A percentile compares a stretch with the other conserved stretches of the same genome.
phyloP scores from a whole-genome alignment of 2,329 filamentous ascomycete species.

The Cryoendolithus antarcticus region DNA sequence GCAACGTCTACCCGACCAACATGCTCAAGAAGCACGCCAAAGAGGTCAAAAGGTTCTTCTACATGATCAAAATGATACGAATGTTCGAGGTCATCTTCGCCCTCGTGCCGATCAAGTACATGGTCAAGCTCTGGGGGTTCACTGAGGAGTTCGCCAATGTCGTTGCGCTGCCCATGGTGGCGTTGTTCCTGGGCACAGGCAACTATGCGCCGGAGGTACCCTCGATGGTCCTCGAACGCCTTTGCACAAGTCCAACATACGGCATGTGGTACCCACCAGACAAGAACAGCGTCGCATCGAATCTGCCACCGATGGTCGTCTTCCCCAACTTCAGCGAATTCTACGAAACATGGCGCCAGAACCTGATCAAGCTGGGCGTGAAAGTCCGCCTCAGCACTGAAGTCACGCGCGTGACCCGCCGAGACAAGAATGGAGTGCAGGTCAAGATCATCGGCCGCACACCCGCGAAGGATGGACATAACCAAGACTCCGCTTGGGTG shows the following conservation, averaged over 20 bases:
- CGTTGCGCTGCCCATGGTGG: slow-evolving; percentile 59
- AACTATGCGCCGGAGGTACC: slow-evolving; percentile 64
- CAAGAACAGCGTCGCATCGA: slow-evolving; percentile 35
- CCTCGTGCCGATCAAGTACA: slow-evolving; percentile 48
- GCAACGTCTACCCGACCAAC: slow-evolving; percentile 50
- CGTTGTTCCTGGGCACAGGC: slow-evolving; percentile 61
- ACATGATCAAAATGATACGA: slow-evolving; percentile 44
- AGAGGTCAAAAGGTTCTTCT: slow-evolving; percentile 44
- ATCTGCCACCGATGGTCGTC: slow-evolving; percentile 45
- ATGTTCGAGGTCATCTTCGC: slow-evolving; percentile 50
- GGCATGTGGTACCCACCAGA: slow-evolving; percentile 47
- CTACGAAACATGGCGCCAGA: slow-evolving; percentile 47
- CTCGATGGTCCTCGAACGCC: slow-evolving; percentile 48
- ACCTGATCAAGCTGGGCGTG: slow-evolving; percentile 43
- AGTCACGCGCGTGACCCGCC: slow-evolving; percentile 39
- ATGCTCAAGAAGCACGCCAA: slow-evolving; percentile 42
- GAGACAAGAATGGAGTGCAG: slow-evolving; percentile 40
- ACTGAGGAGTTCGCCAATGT: slow-evolving; percentile 57
- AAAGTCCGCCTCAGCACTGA: slow-evolving; percentile 45
- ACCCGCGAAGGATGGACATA: slow-evolving; percentile 30
- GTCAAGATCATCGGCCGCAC: slow-evolving; percentile 36
- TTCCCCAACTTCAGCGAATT: slow-evolving; percentile 52
- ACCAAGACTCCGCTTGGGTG: slow-evolving; percentile 33
- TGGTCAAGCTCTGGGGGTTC: slow-evolving; percentile 58
- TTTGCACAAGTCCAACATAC: slow-evolving; percentile 42